Conservation (phyloP, 768 basidiomycete species). For the Tephrocybe sp. region DNA sequence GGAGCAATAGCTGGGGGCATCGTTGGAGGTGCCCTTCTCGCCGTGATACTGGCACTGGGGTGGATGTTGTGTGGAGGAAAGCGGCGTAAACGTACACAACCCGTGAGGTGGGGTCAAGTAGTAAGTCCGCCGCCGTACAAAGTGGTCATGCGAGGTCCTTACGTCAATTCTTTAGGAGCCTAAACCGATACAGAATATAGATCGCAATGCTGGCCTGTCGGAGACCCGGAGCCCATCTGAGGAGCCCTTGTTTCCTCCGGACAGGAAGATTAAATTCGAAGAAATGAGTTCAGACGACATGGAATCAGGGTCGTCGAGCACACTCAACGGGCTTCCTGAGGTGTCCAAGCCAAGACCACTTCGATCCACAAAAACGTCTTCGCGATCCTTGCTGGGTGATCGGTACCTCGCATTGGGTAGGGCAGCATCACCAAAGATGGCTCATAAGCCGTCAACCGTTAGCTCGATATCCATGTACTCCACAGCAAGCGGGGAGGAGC, state of each 20-base stretch:
- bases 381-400: slow-evolving; percentile 6
- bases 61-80: slow-evolving; percentile 47
- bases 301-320: background rate
- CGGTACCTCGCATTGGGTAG: background rate
- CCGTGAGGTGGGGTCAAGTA: slow-evolving; percentile 24
- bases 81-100: slow-evolving; percentile 34
- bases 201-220: slow-evolving; percentile 34
- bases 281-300: background rate
- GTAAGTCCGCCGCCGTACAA: slow-evolving; percentile 14
- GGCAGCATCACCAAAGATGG: slow-evolving; percentile 6
- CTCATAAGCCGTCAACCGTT: slow-evolving; percentile 28
- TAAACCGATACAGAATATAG: slow-evolving; percentile 38
- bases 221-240: slow-evolving; percentile 23
- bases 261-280: slow-evolving; percentile 41
- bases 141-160: background rate
- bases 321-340: slow-evolving; percentile 4
- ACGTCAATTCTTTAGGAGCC: slow-evolving; percentile 21
- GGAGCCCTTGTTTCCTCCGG: slow-evolving; percentile 25
- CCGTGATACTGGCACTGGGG: slow-evolving; percentile 36
- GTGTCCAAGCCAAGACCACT: slow-evolving; percentile 15
- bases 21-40: slow-evolving; percentile 45
- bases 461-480: slow-evolving; percentile 28
- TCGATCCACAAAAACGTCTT: slow-evolving; percentile 11
- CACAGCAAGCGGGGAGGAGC: slow-evolving; percentile 30
- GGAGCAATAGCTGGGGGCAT: slow-evolving; percentile 51